A percentile compares a stretch with the other conserved stretches of the same genome.
phyloP scores from a whole-genome alignment of 2,329 filamentous ascomycete species.

The Diplodia seriata region DNA sequence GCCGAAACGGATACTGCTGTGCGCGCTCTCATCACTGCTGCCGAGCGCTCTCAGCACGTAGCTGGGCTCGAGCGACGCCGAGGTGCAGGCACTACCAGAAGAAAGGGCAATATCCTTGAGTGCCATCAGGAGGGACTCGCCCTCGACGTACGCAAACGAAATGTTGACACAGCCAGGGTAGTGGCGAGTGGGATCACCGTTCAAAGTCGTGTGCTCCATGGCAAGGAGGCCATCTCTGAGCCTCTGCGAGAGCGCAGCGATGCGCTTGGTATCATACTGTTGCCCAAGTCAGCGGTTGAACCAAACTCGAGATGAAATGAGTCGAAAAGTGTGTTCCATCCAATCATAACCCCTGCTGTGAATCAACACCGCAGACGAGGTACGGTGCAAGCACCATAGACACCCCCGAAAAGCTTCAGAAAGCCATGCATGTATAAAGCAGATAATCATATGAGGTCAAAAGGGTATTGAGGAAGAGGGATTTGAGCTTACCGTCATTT shows the following conservation, averaged over 20 bases:
- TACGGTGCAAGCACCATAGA: constrained; percentile 44
- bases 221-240: constrained; percentile 81
- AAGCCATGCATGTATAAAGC: constrained; percentile 88
- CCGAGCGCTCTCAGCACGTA: constrained; percentile 94
- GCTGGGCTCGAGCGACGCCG: constrained; percentile 92
- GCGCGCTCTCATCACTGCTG: constrained; percentile 95
- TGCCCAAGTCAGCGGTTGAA: constrained; percentile 33
- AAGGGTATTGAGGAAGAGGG: constrained; percentile 35
- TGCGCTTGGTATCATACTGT: constrained; percentile 90
- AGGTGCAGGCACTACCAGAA: constrained; percentile 96
- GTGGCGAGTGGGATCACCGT: constrained; percentile 81
- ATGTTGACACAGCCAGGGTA: constrained; percentile 98
- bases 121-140: constrained; percentile 97
- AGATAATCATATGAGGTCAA: constrained; percentile 72
- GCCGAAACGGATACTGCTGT: constrained; percentile 96
- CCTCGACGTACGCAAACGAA: constrained; percentile 97
- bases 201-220: constrained; percentile 91
- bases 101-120: constrained; percentile 97
- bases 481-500: constrained; percentile 77
- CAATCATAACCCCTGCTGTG: constrained; percentile 73
- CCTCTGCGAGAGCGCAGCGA: constrained; percentile 81
- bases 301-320: neutral
- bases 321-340: constrained; percentile 22
- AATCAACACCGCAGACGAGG: constrained; percentile 52
- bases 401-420: constrained; percentile 73